phyloP scores from a whole-genome alignment of 495 filamentous ascomycete species.

The Hyaloscypha variabilis region DNA sequence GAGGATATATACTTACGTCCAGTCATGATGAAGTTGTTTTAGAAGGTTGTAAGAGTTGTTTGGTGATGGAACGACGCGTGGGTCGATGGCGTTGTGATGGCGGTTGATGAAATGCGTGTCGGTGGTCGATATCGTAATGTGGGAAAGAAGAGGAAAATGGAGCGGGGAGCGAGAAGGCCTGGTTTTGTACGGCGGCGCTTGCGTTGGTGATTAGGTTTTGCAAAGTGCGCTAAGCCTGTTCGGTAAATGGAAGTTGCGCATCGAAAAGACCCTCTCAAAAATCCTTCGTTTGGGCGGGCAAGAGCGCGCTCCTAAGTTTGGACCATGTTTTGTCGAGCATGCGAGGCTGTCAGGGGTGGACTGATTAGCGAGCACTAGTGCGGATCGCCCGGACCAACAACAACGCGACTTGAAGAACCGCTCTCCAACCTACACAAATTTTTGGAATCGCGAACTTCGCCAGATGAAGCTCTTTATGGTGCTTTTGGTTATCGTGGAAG shows the following conservation, averaged over 20 bases:
- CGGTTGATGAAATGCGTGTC: constrained; percentile 28
- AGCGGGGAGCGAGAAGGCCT: constrained; percentile 6
- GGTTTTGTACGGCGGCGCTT: constrained; percentile 9
- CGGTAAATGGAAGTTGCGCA: not conserved
- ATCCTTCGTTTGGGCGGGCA: not conserved
- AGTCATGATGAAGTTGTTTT: constrained; percentile 34
- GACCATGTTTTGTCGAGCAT: not conserved
- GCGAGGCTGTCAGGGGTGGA: not conserved
- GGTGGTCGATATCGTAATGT: constrained; percentile 10
- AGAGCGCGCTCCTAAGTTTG: not conserved
- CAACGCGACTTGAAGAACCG: not conserved
- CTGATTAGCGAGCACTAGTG: not conserved
- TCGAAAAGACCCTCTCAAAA: constrained; percentile 1
- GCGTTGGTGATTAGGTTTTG: constrained; percentile 4
- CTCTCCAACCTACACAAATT: not conserved
- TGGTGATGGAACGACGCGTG: constrained; percentile 33
- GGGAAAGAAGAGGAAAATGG: constrained; percentile 15
- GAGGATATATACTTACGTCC: constrained; percentile 32
- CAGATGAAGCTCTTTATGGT: not conserved
- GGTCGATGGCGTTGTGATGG: constrained; percentile 19
- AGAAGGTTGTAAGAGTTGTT: constrained; percentile 24
- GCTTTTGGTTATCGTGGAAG: not conserved
- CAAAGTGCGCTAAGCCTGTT: constrained; percentile 1
- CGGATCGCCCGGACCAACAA: not conserved
- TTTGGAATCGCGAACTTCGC: not conserved